phyloP scores from a whole-genome alignment of 805 yeast genomes.

The Wickerhamiella azymoides region DNA sequence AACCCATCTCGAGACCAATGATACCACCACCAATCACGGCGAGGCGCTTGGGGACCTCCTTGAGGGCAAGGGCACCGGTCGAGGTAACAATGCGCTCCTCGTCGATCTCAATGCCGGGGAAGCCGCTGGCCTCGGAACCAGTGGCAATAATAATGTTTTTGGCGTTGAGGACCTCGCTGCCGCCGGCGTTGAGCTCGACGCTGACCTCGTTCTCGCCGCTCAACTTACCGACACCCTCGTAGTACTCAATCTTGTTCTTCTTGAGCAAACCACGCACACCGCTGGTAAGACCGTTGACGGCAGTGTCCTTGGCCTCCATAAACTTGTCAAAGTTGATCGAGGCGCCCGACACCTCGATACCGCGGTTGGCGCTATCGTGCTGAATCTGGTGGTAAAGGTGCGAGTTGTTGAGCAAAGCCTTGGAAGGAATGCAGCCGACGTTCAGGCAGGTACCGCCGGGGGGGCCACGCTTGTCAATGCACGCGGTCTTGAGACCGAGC shows the following conservation, averaged over 20 bases:
- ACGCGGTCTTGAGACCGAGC: constrained; percentile 84
- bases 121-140: constrained; percentile 96
- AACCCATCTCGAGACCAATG: constrained; percentile 98
- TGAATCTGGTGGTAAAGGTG: constrained; percentile 80
- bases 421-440: constrained; percentile 98
- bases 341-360: constrained; percentile 72
- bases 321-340: constrained; percentile 60
- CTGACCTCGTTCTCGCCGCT: constrained; percentile 62
- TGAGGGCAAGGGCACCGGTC: constrained; percentile 76
- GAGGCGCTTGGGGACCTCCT: constrained; percentile 82
- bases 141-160: constrained; percentile 91
- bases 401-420: constrained; percentile 87
- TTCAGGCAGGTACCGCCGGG: constrained; percentile 98
- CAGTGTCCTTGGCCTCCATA: constrained; percentile 83
- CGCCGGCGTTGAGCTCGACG: constrained; percentile 79
- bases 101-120: constrained; percentile 94
- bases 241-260: constrained; percentile 87
- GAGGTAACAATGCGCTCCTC: constrained; percentile 95
- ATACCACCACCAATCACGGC: constrained; percentile 98
- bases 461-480: constrained; percentile 91
- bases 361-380: constrained; percentile 74
- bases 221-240: constrained; percentile 86
- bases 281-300: constrained; percentile 77
- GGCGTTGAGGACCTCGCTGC: constrained; percentile 63
- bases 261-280: constrained; percentile 93